Evolutionary conservation across 1,284 basidiomycete genomes (phyloP), one percentile per base, ranked within the genome.

Genomic region (Cutaneotrichosporon sp.): DNA sequence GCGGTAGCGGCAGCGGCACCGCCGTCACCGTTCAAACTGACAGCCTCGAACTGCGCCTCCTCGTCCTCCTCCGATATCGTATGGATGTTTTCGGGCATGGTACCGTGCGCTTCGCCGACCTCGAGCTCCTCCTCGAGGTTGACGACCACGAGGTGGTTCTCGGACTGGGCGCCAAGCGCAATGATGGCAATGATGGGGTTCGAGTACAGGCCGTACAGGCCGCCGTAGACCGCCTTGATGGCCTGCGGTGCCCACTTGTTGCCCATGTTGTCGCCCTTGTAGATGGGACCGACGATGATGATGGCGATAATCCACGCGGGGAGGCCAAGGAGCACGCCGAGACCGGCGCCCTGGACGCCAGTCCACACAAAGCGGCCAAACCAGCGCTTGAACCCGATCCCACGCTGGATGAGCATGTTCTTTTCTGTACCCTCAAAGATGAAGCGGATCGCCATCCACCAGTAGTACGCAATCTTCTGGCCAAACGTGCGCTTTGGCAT

Each of bases 371-470:
- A 42, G 7, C 70, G 51, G 4, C 64, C 62, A 8, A 66, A 56
- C 69, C 69, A 72, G 8, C 52, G 43, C 18, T 40, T 43, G 13
- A 64, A 39, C 3, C 51, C 62, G 9, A 46, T 34, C 4, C 51
- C 62, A 13, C 55, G 52, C 22, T 58, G 60, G n/a, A 66, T 44
- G 15, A 76, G 52, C 60, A 73, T 73, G 56, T 75, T 75, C 54
- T 67, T 64, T 55, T 75, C 75, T 0, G 72, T 75, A 13, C 75
- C 75, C 54, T 76, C 75, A 42, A 76, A 75, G 20, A 68, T 66
- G 66, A 75, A 76, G 33, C 75, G 62, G 13, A 75, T 51, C 0
- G 75, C 56, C 73, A 75, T 74, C 54, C 53, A 59, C 53, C 55
- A 65, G 46, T 72, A 72, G 59, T 70, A 72, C 18, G 34, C 12